Evolutionary conservation across 345 rosid species (phyloP).

Genomic region (Hibiscus mutabilis): DNA sequence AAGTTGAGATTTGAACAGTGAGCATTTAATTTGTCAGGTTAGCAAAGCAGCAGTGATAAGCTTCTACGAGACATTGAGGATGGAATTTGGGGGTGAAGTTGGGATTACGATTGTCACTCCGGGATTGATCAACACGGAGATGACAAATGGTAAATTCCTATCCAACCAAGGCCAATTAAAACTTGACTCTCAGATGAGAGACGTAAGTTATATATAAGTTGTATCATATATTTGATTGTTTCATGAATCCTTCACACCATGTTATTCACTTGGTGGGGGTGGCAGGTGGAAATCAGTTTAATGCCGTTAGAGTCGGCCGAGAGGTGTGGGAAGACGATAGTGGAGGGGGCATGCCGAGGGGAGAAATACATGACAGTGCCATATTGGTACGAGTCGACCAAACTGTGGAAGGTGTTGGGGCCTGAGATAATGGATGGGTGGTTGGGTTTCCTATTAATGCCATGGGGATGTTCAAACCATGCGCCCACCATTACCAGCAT

Average conservation of each 20-base stretch:
- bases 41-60: conserved; percentile 47
- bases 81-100: conserved; percentile 31
- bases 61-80: conserved; percentile 37
- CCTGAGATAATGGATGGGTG: conserved; percentile 34
- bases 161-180: conserved; percentile 30
- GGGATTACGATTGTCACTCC: conserved; percentile 47
- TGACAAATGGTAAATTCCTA: conserved; percentile 36
- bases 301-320: conserved; percentile 19
- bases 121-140: conserved; percentile 30
- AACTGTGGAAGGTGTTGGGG: conserved; percentile 33
- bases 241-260: too few species aligned
- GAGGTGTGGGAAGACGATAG: conserved; percentile 26
- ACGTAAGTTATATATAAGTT: conserved; percentile 40
- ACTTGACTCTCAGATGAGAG: conserved; percentile 31
- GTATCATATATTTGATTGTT: too few species aligned
- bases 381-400: conserved; percentile 15
- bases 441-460: conserved; percentile 9
- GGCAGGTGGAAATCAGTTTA: conserved; percentile 21
- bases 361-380: conserved; percentile 34
- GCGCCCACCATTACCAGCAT: too few species aligned
- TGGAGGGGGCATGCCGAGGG: conserved; percentile 39
- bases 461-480: conserved; percentile 5
- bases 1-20: neutral
- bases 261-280: too few species aligned
- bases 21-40: conserved; percentile 25